Evolutionary conservation across 176 grass and related monocot genomes (phyloP).

Genomic region (Aegilops bicornis): DNA sequence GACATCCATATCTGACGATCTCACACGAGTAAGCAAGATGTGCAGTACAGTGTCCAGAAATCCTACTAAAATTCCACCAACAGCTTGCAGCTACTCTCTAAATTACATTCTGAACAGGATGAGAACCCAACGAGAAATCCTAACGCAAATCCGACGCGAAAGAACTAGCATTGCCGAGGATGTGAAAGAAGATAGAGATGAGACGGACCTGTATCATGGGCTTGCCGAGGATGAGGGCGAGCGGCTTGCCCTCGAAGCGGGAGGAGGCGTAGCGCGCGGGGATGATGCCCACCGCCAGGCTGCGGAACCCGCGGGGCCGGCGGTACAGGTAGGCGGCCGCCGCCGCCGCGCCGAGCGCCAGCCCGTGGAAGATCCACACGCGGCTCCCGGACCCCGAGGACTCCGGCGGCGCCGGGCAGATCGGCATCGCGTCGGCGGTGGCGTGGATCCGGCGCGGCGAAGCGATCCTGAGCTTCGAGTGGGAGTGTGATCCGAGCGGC

Average conservation of each 20-base stretch:
- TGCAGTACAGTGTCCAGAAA: background rate
- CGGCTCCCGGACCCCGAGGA: slow-evolving; percentile 30
- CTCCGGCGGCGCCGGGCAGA: slow-evolving; percentile 58
- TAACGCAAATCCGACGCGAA: background rate
- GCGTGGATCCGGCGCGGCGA: slow-evolving; percentile 5
- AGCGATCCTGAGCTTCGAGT: background rate
- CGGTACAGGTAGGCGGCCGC: slow-evolving; percentile 41
- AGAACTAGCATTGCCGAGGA: background rate
- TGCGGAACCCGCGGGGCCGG: slow-evolving; percentile 52
- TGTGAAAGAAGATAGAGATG: background rate
- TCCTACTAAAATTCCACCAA: background rate
- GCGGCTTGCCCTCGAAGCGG: slow-evolving; percentile 88
- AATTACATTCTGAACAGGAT: background rate
- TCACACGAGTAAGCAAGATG: background rate
- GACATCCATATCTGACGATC: no score
- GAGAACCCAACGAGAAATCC: background rate
- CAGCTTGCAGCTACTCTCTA: background rate
- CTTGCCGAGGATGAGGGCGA: slow-evolving; percentile 77
- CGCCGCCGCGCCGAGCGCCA: slow-evolving; percentile 48
- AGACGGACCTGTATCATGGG: slow-evolving; percentile 84
- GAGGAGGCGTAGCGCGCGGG: slow-evolving; percentile 92
- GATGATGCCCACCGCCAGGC: slow-evolving; percentile 73
- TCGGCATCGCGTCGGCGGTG: slow-evolving; percentile 45
- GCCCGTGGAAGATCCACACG: slow-evolving; percentile 51
- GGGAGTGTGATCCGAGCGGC: background rate